Base-by-base conservation (phyloP, 768 basidiomycete species). In the Pleurotus tuber-regium region DNA sequence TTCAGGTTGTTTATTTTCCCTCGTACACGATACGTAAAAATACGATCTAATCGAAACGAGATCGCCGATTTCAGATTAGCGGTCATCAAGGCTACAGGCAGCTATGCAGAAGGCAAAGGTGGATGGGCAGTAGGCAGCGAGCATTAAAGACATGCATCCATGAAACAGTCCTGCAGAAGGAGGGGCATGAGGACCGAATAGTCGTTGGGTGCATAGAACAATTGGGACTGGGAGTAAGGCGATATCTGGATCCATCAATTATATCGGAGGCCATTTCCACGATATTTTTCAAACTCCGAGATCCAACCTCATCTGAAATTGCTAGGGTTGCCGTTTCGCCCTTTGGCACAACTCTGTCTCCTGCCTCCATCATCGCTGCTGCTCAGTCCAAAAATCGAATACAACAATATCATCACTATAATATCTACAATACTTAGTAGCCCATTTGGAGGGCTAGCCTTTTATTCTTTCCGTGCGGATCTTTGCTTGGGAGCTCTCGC, bases 201-300 rank as follows among this genome's bases (percentile, higher is more conserved):
- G 38, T n/a, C 14, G 38, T 21, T n/a, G 30, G 31, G 24, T 29
- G 31, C 35, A 21, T 10, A 25, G 25, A 44, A 28, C 43, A 44
- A 25, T 25, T 44, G 14, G 24, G 14, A 48, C 29, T 16, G 29
- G 18, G 46, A 48, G 31, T 31, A 33, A 48, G 30, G 16, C 31
- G 46, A 48, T 48, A 48, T 48, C 46, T 48, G 46, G 46, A 48
- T 48, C 46, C 46, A 48, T 48, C 31, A 48, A 31, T 48, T n/a
- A n/a, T n/a, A n/a, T n/a, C n/a, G n/a, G n/a, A n/a, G n/a, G n/a
- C n/a, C n/a, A n/a, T n/a, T n/a, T n/a, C n/a, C n/a, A n/a, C n/a
- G n/a, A 48, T 48, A 48, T 48, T 48, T 48, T 48, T 48, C 31
- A 33, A 48, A 48, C 30, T 48, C 46, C 46, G 46, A 48, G 46